These are phyloP conservation scores for Blepharisma stoltei DNA, from an alignment of 73 alveolate species.

Conservation along the genomic window DNA sequence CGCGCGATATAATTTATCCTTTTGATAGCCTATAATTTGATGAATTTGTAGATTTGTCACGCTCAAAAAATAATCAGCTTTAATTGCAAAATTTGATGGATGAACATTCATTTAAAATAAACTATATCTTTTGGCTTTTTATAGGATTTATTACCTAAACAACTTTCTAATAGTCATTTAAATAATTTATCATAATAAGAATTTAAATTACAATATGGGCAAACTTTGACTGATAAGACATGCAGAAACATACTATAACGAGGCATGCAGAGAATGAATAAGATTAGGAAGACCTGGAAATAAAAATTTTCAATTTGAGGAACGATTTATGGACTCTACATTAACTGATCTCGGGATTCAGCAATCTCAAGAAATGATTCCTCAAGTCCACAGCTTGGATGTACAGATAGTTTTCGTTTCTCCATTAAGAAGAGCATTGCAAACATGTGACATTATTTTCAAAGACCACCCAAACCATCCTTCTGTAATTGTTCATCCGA, in stretches of 20 bases:
- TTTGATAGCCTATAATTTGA: too few species aligned
- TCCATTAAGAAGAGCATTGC: conserved; percentile 86
- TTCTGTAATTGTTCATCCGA: conserved; percentile 67
- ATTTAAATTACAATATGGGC: not conserved
- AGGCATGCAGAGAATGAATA: conserved; percentile 45
- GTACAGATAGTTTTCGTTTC: conserved; percentile 80
- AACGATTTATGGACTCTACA: conserved; percentile 39
- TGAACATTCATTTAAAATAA: too few species aligned
- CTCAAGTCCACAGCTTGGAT: conserved; percentile 39
- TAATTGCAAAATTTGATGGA: too few species aligned
- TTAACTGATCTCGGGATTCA: conserved; percentile 52
- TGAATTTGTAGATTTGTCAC: too few species aligned
- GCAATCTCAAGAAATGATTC: conserved; percentile 39
- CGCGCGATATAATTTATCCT: too few species aligned
- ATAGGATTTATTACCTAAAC: too few species aligned
- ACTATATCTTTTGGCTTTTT: too few species aligned
- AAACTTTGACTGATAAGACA: conserved; percentile 57
- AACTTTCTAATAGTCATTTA: too few species aligned
- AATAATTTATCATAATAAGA: not conserved
- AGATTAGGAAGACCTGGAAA: conserved; percentile 37
- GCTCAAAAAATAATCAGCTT: too few species aligned
- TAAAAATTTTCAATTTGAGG: conserved; percentile 33
- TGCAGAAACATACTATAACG: conserved; percentile 64
- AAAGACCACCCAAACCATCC: conserved; percentile 72
- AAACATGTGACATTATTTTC: conserved; percentile 74